Percentiles rank a stretch among this genome's conserved stretches.
These are phyloP conservation scores for Aureobasidium melanogenum DNA, from an alignment of 2,329 filamentous ascomycete species.

Conservation along the genomic window DNA sequence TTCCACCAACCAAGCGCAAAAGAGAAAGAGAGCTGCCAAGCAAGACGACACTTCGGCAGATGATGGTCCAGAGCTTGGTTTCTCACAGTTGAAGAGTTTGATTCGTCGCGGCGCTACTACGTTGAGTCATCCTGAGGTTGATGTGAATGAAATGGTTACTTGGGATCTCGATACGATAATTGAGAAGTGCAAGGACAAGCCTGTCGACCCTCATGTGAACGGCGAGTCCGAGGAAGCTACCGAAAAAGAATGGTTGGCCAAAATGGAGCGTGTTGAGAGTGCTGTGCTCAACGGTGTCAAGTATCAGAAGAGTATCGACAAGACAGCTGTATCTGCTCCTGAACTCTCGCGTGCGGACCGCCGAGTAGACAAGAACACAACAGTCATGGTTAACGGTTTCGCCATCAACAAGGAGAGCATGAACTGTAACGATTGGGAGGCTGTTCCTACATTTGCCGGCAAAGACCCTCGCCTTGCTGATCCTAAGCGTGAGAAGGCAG, in stretches of 20 bases:
- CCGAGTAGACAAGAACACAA: constrained; percentile 48
- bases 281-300: constrained; percentile 50
- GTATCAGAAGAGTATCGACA: constrained; percentile 34
- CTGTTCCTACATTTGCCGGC: constrained; percentile 48
- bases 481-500: constrained; percentile 40
- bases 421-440: constrained; percentile 45
- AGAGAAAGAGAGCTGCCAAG: constrained; percentile 20
- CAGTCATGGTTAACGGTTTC: constrained; percentile 48
- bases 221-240: constrained; percentile 31
- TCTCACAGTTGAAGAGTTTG: constrained; percentile 44
- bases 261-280: constrained; percentile 49
- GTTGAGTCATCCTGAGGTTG: constrained; percentile 42
- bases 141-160: constrained; percentile 48
- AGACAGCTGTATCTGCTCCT: constrained; percentile 22
- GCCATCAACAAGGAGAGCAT: constrained; percentile 49
- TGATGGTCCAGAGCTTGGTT: constrained; percentile 44
- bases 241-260: constrained; percentile 48
- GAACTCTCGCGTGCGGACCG: constrained; percentile 36
- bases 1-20: constrained; percentile 25
- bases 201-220: constrained; percentile 33
- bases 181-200: constrained; percentile 45
- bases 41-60: constrained; percentile 16
- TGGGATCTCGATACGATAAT: constrained; percentile 49
- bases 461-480: constrained; percentile 46
- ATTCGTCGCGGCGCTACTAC: constrained; percentile 47